Conservation (phyloP, 1,139 yeast genomes). For the Trichomonascaceae sp. region DNA sequence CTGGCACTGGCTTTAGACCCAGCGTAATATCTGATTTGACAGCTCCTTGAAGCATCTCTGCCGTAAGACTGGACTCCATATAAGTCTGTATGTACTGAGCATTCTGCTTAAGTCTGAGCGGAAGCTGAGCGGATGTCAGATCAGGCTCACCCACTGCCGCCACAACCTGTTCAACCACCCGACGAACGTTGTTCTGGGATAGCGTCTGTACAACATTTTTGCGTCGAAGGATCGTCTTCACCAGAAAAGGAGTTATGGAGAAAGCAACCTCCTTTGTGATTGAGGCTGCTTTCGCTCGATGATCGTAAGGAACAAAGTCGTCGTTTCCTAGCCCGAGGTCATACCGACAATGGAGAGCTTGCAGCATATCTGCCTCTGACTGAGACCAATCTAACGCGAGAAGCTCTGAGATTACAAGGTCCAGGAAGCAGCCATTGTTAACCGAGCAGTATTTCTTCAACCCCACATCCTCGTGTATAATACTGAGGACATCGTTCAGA, state of each 20-base stretch:
- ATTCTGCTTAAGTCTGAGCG: too few species aligned
- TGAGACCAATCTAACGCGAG: slow-evolving; percentile 32
- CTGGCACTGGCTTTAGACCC: not conserved
- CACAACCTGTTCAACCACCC: slow-evolving; percentile 55
- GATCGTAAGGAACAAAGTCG: slow-evolving; percentile 44
- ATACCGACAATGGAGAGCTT: slow-evolving; percentile 65
- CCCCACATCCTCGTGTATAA: slow-evolving; percentile 67
- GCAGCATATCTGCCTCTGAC: slow-evolving; percentile 50
- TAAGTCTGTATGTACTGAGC: slow-evolving; percentile 6
- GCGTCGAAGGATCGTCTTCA: slow-evolving; percentile 46
- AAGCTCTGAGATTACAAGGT: slow-evolving; percentile 43
- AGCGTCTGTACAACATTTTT: slow-evolving; percentile 43
- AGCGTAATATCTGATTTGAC: too few species aligned
- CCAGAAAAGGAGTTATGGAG: slow-evolving; percentile 45
- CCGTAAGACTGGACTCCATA: not conserved
- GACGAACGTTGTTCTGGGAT: slow-evolving; percentile 53
- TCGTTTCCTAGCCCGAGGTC: slow-evolving; percentile 53
- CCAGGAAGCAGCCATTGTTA: slow-evolving; percentile 49
- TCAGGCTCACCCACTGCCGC: slow-evolving; percentile 65
- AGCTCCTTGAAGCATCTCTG: not conserved
- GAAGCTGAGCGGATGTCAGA: slow-evolving; percentile 25
- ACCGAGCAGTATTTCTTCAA: slow-evolving; percentile 53
- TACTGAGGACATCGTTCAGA: slow-evolving; percentile 36
- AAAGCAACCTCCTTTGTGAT: slow-evolving; percentile 35
- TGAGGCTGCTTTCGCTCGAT: slow-evolving; percentile 1